Base-by-base conservation (phyloP, 495 filamentous ascomycete species). In the Lindgomyces ingoldianus region DNA sequence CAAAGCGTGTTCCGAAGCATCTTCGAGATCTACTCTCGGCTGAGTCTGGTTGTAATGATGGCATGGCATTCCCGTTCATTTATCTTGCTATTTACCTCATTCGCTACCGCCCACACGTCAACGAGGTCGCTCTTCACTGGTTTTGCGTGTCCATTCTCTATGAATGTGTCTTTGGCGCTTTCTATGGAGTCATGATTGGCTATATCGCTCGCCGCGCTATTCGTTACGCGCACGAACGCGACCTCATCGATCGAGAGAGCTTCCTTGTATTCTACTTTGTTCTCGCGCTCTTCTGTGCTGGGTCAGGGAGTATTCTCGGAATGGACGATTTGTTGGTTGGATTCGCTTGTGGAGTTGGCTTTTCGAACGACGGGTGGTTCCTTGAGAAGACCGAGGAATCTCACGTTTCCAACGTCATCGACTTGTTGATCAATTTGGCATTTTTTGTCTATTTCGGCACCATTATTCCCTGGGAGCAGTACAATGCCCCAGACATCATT, bases 341-440 rank as follows among this genome's bases (percentile, higher is more conserved):
- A 41, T 99, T 99, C 70, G 85, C 92, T 18, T 90, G 89, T 44
- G 95, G 95, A 57, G 93, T 98, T 24, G 95, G 94, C 24, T 99
- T 99, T 80, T 96, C 91, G 67, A 98, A 99, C 72, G 95, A 98
- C 73, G 95, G 95, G 56, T 99, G 95, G 95, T 99, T 98, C 72
- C 90, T 89, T 11, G 89, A 97, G 72, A 96, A 97, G 80, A 99
- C 95, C 0, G 95, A 99, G 72, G 95, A 99, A 70, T 91, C 95
- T 1, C 93, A 97, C 73, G 95, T 99, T 22, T 97, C 94, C 73
- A 97, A 98, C 85, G 95, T 99, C 75, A 97, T 99, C 73, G 95
- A 99, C 81, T 76, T 99, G 67, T 77, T 99, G 57, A 84, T 99
- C 77, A 99, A 99, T 75, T 83, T 98, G 85, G 87, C 93, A 4